Conservation (phyloP, 2,329 filamentous ascomycete species). For the Grosmannia huntii region DNA sequence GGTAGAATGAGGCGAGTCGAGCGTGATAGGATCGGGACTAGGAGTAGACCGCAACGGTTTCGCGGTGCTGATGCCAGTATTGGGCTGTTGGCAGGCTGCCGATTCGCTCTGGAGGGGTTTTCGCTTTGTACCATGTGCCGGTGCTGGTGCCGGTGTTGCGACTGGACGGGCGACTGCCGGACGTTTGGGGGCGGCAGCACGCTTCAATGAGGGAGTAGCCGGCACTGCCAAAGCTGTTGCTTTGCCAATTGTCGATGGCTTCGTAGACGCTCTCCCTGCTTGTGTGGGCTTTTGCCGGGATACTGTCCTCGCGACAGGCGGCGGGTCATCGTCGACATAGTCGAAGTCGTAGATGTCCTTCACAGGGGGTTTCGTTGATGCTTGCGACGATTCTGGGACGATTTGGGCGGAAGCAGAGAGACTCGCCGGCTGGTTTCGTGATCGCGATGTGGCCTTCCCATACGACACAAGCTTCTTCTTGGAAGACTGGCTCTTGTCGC, state of each 20-base stretch:
- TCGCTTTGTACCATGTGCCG: conserved; percentile 9
- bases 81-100: background rate
- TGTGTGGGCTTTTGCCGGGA: background rate
- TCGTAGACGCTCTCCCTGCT: background rate
- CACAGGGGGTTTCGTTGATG: background rate
- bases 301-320: background rate
- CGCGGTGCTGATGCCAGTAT: background rate
- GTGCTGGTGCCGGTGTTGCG: background rate
- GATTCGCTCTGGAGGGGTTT: conserved; percentile 5
- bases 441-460: conserved; percentile 15
- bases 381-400: background rate
- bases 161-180: background rate
- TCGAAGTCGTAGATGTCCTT: conserved; percentile 13
- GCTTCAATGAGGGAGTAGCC: background rate
- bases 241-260: background rate
- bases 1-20: background rate
- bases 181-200: background rate
- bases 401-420: background rate
- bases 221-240: background rate
- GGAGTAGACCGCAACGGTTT: background rate
- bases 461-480: conserved; percentile 20
- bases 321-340: conserved; percentile 10
- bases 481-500: conserved; percentile 13
- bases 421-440: conserved; percentile 9
- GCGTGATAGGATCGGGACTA: background rate